Conservation (phyloP, 306 rosid species). For the Styphnolobium japonicum region DNA sequence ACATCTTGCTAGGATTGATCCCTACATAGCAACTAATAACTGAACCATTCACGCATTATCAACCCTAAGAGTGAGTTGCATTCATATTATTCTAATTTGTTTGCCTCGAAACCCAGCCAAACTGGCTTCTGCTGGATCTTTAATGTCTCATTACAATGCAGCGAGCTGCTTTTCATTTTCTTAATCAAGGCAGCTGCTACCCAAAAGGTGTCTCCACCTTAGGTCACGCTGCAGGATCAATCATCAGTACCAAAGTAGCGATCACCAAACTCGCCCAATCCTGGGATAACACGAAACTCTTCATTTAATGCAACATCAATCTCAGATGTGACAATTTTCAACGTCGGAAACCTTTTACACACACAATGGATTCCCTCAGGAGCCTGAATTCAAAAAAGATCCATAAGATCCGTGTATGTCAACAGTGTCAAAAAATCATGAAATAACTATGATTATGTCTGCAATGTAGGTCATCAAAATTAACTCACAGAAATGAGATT, state of each 20-base stretch:
- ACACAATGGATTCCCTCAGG: slow-evolving; percentile 98
- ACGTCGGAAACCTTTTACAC: slow-evolving; percentile 71
- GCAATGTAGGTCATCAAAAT: slow-evolving; percentile 1
- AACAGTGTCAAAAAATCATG: background rate
- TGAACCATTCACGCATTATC: background rate
- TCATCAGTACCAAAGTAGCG: slow-evolving; percentile 93
- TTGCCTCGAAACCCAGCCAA: slow-evolving; percentile 2
- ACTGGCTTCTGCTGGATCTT: slow-evolving; percentile 22
- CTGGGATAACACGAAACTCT: slow-evolving; percentile 87
- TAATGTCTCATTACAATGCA: background rate
- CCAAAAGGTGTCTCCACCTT: background rate
- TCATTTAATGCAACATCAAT: slow-evolving; percentile 77
- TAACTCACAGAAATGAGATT: slow-evolving; percentile 90
- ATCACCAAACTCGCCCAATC: slow-evolving; percentile 94
- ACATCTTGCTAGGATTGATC: background rate
- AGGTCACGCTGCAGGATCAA: slow-evolving; percentile 8
- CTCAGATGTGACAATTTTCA: slow-evolving; percentile 96
- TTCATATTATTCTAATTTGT: slow-evolving; percentile 5
- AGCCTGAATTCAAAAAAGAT: slow-evolving; percentile 50
- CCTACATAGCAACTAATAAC: background rate
- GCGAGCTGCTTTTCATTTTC: slow-evolving; percentile 20
- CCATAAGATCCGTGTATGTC: background rate
- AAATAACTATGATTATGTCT: background rate
- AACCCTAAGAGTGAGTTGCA: background rate
- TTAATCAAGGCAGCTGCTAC: slow-evolving; percentile 1